Evolutionary conservation across 164 flowering plant genomes (phyloP).

Genomic region (Euptelea pleiosperma): DNA sequence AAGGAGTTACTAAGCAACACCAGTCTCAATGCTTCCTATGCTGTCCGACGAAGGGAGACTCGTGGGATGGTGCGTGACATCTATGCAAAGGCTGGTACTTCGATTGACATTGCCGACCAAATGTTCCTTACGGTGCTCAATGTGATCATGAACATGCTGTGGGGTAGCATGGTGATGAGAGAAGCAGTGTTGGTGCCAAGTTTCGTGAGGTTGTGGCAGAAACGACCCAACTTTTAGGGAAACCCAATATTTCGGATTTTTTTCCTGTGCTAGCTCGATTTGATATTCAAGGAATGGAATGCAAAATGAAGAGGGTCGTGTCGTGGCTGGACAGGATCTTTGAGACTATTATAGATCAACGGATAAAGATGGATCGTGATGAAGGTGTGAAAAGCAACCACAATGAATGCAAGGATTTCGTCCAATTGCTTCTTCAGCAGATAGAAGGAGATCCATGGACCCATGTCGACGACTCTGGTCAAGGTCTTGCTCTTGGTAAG

Average conservation of each 20-base stretch:
- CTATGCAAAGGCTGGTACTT: background rate
- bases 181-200: background rate
- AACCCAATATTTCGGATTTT: conserved; percentile 23
- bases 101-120: conserved; percentile 11
- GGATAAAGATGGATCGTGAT: too few relatives aligned
- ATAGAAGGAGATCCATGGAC: too few relatives aligned
- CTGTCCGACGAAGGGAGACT: conserved; percentile 8
- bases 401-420: too few relatives aligned
- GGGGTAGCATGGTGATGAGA: conserved; percentile 13
- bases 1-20: conserved; percentile 12
- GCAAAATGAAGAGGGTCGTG: background rate
- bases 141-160: conserved; percentile 5
- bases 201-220: background rate
- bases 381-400: too few relatives aligned
- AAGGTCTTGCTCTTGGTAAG: too few relatives aligned
- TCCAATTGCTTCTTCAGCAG: too few relatives aligned
- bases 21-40: background rate
- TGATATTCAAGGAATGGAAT: conserved; percentile 23
- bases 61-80: conserved; percentile 1
- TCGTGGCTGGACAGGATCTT: background rate
- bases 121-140: background rate
- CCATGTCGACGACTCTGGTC: too few relatives aligned
- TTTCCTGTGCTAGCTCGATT: conserved; percentile 20
- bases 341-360: too few relatives aligned
- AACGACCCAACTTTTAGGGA: background rate